Conservation (phyloP, 768 basidiomycete genomes). For the Tulasnella sp. region DNA sequence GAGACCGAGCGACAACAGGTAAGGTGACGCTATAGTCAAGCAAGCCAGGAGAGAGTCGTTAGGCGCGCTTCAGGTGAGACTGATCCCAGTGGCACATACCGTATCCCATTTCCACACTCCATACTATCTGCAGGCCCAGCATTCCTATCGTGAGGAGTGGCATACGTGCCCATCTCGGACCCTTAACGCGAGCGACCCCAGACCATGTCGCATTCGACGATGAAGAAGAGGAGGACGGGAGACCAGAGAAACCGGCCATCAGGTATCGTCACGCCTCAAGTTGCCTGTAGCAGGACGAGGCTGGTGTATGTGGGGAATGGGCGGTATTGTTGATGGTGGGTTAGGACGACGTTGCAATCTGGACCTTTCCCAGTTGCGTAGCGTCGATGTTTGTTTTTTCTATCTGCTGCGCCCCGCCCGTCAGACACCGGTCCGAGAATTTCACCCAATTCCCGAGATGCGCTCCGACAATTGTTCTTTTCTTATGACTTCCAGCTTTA, state of each 20-base stretch:
- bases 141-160: conserved; percentile 73
- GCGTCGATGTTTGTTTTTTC: conserved; percentile 1
- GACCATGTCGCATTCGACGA: conserved; percentile 23
- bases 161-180: conserved; percentile 63
- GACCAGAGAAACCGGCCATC: conserved; percentile 27
- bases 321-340: background rate
- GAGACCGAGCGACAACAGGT: conserved; percentile 82
- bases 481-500: background rate
- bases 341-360: background rate
- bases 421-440: background rate
- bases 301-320: background rate
- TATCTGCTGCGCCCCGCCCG: background rate
- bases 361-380: conserved; percentile 11
- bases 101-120: conserved; percentile 95
- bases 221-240: conserved; percentile 10
- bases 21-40: conserved; percentile 58
- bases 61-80: conserved; percentile 40
- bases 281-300: background rate
- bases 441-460: background rate
- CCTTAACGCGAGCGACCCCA: conserved; percentile 58
- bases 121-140: conserved; percentile 81
- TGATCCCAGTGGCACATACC: conserved; percentile 42
- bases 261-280: background rate
- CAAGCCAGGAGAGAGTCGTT: background rate
- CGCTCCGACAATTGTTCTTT: background rate